phyloP scores from a whole-genome alignment of 2,329 filamentous ascomycete species.

The Nothophaeocryptopus gaeumannii region DNA sequence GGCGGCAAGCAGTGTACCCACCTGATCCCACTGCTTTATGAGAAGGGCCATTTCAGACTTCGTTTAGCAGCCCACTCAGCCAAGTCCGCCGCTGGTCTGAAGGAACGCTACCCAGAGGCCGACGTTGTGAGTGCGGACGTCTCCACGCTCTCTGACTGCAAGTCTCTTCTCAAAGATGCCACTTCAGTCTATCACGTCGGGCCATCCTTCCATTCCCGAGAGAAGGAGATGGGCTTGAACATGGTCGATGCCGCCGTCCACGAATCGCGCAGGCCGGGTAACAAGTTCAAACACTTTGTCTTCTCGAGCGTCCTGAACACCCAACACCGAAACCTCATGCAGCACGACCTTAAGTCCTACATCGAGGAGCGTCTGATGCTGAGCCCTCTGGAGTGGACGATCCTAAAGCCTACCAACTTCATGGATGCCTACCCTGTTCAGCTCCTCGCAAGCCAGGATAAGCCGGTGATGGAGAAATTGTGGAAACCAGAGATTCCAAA shows the following conservation, averaged over 20 bases:
- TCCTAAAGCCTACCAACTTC: slow-evolving; percentile 37
- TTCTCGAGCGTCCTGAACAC: slow-evolving; percentile 35
- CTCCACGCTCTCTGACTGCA: slow-evolving; percentile 22
- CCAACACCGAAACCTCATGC: slow-evolving; percentile 36
- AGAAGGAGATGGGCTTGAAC: slow-evolving; percentile 37
- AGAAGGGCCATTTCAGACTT: slow-evolving; percentile 30
- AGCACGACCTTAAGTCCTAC: slow-evolving; percentile 38
- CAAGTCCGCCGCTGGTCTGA: slow-evolving; percentile 27
- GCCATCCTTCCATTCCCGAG: slow-evolving; percentile 36
- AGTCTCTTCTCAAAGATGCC: slow-evolving; percentile 32
- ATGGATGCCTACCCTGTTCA: slow-evolving; percentile 32
- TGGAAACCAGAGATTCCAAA: slow-evolving; percentile 19
- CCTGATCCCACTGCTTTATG: slow-evolving; percentile 37
- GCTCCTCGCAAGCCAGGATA: slow-evolving; percentile 23
- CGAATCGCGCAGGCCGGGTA: slow-evolving; percentile 15
- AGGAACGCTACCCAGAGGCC: slow-evolving; percentile 32
- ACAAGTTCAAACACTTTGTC: slow-evolving; percentile 37
- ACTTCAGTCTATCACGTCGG: slow-evolving; percentile 36
- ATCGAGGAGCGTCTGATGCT: slow-evolving; percentile 39
- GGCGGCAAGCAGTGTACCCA: slow-evolving; percentile 37
- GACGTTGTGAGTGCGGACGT: slow-evolving; percentile 35
- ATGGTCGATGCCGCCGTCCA: slow-evolving; percentile 39
- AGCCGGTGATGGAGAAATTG: slow-evolving; percentile 18
- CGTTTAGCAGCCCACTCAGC: slow-evolving; percentile 35
- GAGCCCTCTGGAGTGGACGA: slow-evolving; percentile 35